Evolutionary conservation across 345 rosid genomes (phyloP).

Genomic region (Turnera subulata): DNA sequence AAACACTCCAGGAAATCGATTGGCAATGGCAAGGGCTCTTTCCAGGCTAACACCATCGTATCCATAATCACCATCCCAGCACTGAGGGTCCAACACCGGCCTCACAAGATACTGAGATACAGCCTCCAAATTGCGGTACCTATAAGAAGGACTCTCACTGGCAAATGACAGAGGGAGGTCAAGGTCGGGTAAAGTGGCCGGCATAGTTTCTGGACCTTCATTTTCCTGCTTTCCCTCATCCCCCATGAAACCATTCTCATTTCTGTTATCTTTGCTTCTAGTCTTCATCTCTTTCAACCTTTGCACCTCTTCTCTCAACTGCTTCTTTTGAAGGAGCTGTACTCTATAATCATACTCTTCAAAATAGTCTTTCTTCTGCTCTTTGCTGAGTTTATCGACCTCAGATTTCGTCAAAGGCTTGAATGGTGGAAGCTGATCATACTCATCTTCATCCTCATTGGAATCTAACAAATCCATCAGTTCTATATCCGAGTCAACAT

Average conservation of each 20-base stretch:
- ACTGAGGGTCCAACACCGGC: conserved; percentile 35
- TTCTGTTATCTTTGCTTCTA: conserved; percentile 17
- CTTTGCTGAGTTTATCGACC: conserved; percentile 34
- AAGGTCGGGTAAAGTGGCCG: conserved; percentile 34
- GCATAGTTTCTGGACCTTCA: conserved; percentile 19
- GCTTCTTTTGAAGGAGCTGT: conserved; percentile 43
- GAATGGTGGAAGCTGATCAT: conserved; percentile 44
- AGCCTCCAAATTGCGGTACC: conserved; percentile 34
- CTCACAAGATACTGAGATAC: conserved; percentile 27
- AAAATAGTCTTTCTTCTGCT: conserved; percentile 38
- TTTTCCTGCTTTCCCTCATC: conserved; percentile 24
- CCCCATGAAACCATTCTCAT: neutral
- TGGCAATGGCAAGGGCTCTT: conserved; percentile 24
- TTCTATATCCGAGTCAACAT: conserved; percentile 28
- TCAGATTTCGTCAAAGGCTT: conserved; percentile 38
- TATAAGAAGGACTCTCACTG: conserved; percentile 29
- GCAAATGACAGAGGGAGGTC: conserved; percentile 39
- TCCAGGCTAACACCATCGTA: conserved; percentile 37
- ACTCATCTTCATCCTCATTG: conserved; percentile 33
- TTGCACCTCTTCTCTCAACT: conserved; percentile 37
- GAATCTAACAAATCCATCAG: conserved; percentile 25
- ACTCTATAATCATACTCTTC: conserved; percentile 45
- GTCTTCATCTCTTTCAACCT: conserved; percentile 33
- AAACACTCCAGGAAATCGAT: conserved; percentile 26
- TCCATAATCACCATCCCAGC: conserved; percentile 44